Evolutionary conservation across 352 stramenopile species (phyloP), one percentile per base, ranked within the genome.

Genomic region (Phytopythium sindhum): DNA sequence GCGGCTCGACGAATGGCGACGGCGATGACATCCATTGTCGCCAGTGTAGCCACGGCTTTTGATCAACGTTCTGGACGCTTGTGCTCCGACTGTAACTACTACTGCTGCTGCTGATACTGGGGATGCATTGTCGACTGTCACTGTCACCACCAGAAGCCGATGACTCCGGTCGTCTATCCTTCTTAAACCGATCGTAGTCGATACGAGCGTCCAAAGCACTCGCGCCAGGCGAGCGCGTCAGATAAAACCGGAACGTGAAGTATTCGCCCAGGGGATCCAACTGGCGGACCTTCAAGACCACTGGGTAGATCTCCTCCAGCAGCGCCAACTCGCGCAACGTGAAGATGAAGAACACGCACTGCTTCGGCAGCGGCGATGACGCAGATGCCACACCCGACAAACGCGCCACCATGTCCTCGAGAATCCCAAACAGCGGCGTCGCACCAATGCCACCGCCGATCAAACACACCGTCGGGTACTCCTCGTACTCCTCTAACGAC

Each of bases 351-450:
- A 72, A 68, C 15, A 86, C 64, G 19, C 61, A 58, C n/a, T 81
- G 72, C 8, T 23, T 70, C 24, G 57, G 50, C 4, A 68, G 48
- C 17, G 53, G 24, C 33, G 66, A 44, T n/a, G 26, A 51, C 21
- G 4, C 4, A 12, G 9, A 23, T 9, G 0, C n/a, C 23, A 5
- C 47, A 19, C 35, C 60, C 14, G 61, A 52, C 14, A 72, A 61
- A 24, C 69, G 51, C 45, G 66, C 63, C 9, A 67, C 67, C 37
- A 86, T 78, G 60, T 86, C 79, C 41, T 88, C 75, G 24, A 88
- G 61, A 33, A 86, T 81, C 4, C 73, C 74, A 33, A 89, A 77
- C 39, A 87, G 37, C 9, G 80, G 78, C 2, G 80, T 84, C n/a
- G 69, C 66, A 5, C 76, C 80, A 37, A 86, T 87, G 17, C 80